These are phyloP conservation scores for Cardamine occulta DNA, from an alignment of 345 rosid genomes.

Conservation along the genomic window DNA sequence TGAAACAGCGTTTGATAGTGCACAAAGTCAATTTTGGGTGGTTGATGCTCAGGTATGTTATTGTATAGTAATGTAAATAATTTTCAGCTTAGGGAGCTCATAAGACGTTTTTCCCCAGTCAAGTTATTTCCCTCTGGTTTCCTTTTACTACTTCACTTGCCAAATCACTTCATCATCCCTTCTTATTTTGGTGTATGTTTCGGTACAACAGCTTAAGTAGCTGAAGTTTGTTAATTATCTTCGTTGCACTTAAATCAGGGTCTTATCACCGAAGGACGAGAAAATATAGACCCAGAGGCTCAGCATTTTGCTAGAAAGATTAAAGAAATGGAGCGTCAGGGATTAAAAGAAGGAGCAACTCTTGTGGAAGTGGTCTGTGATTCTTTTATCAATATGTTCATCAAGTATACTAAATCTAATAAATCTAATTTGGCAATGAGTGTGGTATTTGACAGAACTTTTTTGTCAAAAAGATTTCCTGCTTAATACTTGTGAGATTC, in stretches of 20 bases:
- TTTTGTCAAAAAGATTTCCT: background rate
- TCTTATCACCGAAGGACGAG: constrained; percentile 85
- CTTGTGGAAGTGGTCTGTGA: constrained; percentile 82
- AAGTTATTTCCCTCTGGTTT: constrained; percentile 13
- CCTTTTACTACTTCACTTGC: background rate
- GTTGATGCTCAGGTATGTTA: constrained; percentile 84
- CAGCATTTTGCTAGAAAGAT: constrained; percentile 79
- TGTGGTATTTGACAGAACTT: constrained; percentile 11
- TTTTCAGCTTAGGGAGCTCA: constrained; percentile 18
- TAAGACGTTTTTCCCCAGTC: background rate
- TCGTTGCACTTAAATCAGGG: constrained; percentile 61
- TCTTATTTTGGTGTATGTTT: constrained; percentile 52
- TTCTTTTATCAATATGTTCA: constrained; percentile 6
- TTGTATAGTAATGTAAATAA: constrained; percentile 8
- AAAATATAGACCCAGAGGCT: constrained; percentile 76
- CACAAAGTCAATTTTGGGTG: constrained; percentile 95
- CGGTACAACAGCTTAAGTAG: constrained; percentile 46
- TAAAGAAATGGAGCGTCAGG: constrained; percentile 85
- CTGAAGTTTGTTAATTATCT: constrained; percentile 26
- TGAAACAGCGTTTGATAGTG: constrained; percentile 84
- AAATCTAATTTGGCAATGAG: constrained; percentile 17
- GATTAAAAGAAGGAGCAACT: constrained; percentile 84
- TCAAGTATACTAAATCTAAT: constrained; percentile 8
- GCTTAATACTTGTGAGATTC: constrained; percentile 12
- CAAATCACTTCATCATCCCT: constrained; percentile 6